Conservation (phyloP, 805 yeast genomes). For the Suhomyces sp. region DNA sequence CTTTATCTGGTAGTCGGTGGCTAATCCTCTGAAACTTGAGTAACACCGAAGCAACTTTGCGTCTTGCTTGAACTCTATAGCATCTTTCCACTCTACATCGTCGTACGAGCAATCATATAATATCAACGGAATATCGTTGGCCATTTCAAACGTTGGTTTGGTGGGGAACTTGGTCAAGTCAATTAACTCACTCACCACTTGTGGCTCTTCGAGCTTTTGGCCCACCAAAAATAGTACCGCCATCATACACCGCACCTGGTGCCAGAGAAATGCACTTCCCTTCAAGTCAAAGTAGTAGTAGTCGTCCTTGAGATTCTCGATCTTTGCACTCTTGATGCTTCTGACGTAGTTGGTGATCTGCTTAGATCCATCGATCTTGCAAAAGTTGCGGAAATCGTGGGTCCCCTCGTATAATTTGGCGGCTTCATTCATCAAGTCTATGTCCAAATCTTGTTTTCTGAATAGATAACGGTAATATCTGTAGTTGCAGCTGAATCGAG, state of each 20-base stretch:
- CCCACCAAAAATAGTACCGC: slow-evolving; percentile 80
- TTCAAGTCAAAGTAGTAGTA: slow-evolving; percentile 69
- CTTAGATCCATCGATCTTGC: slow-evolving; percentile 91
- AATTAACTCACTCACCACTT: slow-evolving; percentile 55
- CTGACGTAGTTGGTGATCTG: slow-evolving; percentile 82
- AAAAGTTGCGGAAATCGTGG: slow-evolving; percentile 91
- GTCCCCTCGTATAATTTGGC: slow-evolving; percentile 63
- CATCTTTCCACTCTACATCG: slow-evolving; percentile 63
- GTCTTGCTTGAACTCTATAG: slow-evolving; percentile 21
- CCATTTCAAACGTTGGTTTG: slow-evolving; percentile 84
- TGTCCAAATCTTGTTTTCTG: slow-evolving; percentile 50
- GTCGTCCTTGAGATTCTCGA: slow-evolving; percentile 40
- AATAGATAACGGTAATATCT: slow-evolving; percentile 88
- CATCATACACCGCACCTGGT: slow-evolving; percentile 95
- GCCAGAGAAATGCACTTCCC: slow-evolving; percentile 95
- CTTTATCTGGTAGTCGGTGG: slow-evolving; percentile 58
- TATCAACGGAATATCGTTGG: slow-evolving; percentile 82
- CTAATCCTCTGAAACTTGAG: slow-evolving; percentile 46
- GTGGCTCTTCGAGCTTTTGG: slow-evolving; percentile 64
- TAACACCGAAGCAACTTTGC: slow-evolving; percentile 41
- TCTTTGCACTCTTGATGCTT: slow-evolving; percentile 52
- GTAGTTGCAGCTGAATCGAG: slow-evolving; percentile 83
- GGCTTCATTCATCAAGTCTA: slow-evolving; percentile 67
- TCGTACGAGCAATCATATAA: slow-evolving; percentile 81
- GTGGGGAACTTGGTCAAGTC: slow-evolving; percentile 55